phyloP scores from a whole-genome alignment of 768 basidiomycete species.

The Dioszegia hungarica region DNA sequence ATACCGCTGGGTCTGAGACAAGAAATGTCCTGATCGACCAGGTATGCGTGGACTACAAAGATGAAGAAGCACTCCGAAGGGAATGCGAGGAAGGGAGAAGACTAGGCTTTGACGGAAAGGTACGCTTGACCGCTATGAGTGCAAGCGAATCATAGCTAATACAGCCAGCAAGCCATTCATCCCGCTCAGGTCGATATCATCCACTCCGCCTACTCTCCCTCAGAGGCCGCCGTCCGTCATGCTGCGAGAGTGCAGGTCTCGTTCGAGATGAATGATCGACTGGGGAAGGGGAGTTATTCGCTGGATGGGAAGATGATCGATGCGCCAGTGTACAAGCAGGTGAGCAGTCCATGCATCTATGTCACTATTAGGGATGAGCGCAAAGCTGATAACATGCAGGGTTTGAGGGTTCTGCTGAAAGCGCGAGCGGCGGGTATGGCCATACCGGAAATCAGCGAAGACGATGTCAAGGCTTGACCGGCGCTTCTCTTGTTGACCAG shows the following conservation, averaged over 20 bases:
- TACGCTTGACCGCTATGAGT: constrained; percentile 25
- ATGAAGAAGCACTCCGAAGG: constrained; percentile 60
- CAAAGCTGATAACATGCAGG: constrained; percentile 45
- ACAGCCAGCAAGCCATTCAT: constrained; percentile 82
- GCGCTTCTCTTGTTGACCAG: neutral
- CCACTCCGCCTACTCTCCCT: constrained; percentile 73
- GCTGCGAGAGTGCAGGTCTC: constrained; percentile 66
- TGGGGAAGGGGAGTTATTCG: constrained; percentile 69
- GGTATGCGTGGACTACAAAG: constrained; percentile 86
- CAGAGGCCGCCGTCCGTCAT: constrained; percentile 67
- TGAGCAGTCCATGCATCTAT: constrained; percentile 39
- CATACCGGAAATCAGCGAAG: constrained; percentile 53
- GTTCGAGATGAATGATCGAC: constrained; percentile 58
- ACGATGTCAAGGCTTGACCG: constrained; percentile 3
- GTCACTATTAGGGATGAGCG: neutral
- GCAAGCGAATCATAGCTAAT: neutral
- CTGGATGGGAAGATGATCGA: constrained; percentile 73
- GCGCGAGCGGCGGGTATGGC: constrained; percentile 58
- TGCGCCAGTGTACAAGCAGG: constrained; percentile 84
- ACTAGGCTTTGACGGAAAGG: constrained; percentile 91
- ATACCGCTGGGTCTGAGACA: no score
- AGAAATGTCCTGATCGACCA: constrained; percentile 49
- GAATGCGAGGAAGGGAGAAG: constrained; percentile 75
- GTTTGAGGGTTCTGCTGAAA: constrained; percentile 55
- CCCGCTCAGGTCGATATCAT: constrained; percentile 74